Conservation (phyloP, 1,284 basidiomycete species). For the Tilletia indica region DNA sequence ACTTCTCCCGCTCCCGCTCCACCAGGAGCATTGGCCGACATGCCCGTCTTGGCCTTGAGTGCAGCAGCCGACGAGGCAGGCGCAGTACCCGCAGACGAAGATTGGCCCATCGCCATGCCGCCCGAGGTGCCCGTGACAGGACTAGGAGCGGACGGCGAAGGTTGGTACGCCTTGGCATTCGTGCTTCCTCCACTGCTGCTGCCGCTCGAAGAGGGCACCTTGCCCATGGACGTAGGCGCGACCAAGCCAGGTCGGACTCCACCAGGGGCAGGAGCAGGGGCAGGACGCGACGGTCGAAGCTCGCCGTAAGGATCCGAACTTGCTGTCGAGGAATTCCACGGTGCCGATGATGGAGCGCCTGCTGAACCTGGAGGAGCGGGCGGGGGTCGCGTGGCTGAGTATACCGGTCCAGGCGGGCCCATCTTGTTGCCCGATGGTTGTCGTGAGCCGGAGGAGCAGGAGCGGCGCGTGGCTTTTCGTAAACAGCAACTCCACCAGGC, state of each 20-base stretch:
- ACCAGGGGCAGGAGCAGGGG: constrained; percentile 26
- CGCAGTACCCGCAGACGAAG: constrained; percentile 9
- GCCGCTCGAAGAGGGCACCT: constrained; percentile 12
- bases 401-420: constrained; percentile 21
- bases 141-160: not conserved
- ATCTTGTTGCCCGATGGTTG: constrained; percentile 14
- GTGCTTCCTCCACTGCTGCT: constrained; percentile 5
- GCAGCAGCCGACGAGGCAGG: constrained; percentile 24
- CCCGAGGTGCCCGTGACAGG: not conserved
- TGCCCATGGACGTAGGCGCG: constrained; percentile 27
- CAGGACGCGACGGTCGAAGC: constrained; percentile 41
- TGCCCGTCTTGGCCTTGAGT: constrained; percentile 24
- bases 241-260: not conserved
- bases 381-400: constrained; percentile 23
- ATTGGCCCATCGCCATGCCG: not conserved
- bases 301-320: constrained; percentile 27
- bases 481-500: constrained; percentile 27
- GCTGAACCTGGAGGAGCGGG: constrained; percentile 24
- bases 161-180: constrained; percentile 3
- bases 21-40: constrained; percentile 22
- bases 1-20: constrained; percentile 23
- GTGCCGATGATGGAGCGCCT: constrained; percentile 25
- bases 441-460: constrained; percentile 31
- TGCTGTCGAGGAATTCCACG: not conserved
- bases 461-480: constrained; percentile 42